Evolutionary conservation across 23 red algal species (phyloP), one percentile per base, ranked within the genome.

Genomic region (Chondrus crispus): DNA sequence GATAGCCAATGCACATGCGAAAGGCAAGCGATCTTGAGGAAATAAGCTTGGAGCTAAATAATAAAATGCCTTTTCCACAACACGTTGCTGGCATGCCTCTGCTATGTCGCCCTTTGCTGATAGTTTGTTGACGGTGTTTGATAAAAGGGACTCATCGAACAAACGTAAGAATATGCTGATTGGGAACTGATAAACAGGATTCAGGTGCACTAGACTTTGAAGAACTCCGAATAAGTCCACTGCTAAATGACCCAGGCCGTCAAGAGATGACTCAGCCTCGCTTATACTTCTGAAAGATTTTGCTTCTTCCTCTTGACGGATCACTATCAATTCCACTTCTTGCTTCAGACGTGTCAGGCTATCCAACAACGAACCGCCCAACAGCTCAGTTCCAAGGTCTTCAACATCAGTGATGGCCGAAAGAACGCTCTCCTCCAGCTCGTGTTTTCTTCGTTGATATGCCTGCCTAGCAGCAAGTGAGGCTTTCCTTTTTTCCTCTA

Each of bases 281-380:
- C 13, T 39, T 10, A 74, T 83, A 35, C 46, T 68, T 22, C 44
- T 38, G 8, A 68, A 74, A 3, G 77, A 43, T 55, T 84, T 70
- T 30, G 50, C 46, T 30, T 79, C 68, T 32, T 90, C 87, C 32
- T 39, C 68, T 20, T 53, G 69, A 5, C 87, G 44, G 44, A 43
- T 50, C 62, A 83, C 89, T 20, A 92, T 83, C 62, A 69, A 42
- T 3, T 68, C 73, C 24, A 84, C 79, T 53, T 92, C 89, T 81
- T 73, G 44, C 62, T 92, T 92, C 26, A 92, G 44, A 40, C n/a
- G 54, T n/a, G 76, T 37, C n/a, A 92, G n/a, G 46, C 72, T 49
- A 48, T 74, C 66, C 29, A 92, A 39, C 16, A 92, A 44, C 1
- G 89, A 63, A 40, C 89, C 89, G 45, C 62, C 54, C 79, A 92